Evolutionary conservation across 2,329 filamentous ascomycete genomes (phyloP), one percentile per base, ranked within the genome.

Genomic region (Stachybotrys chartarum): DNA sequence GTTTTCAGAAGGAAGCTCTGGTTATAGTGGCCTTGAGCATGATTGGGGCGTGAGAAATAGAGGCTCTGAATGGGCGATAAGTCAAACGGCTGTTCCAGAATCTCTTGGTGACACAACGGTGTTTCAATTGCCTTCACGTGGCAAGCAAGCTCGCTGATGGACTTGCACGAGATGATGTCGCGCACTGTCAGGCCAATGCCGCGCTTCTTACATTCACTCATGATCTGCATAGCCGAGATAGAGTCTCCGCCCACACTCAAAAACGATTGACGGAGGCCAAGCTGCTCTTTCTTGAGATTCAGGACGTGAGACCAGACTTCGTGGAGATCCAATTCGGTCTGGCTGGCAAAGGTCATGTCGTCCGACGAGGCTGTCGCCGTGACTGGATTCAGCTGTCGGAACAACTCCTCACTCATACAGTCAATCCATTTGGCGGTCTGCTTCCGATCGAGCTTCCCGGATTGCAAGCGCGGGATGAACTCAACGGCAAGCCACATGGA

Each of bases 241-340:
- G 74, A 76, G 53, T 77, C 74, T 6, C 74, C 74, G 1, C 74
- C 74, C 1, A 75, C 60, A 16, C 63, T 62, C 24, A 75, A 60
- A 58, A 76, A 76, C 45, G 68, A 67, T 6, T 58, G 60, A 0
- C 18, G 10, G 5, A 61, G 54, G 1, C 60, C 51, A 35, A 63
- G 59, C 47, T 64, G 60, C 7, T 63, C 61, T 1, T 1, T 6
- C 5, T 59, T 61, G 45, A 63, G 62, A 30, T 63, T 52, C 62
- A 64, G 24, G 61, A 58, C 6, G 16, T 52, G 50, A 17, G 31
- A 42, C 50, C 50, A 52, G 50, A 52, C n/a, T 44, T 14, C 39
- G 50, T 42, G 50, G 18, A 52, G 50, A 3, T 52, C 32, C 18
- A 52, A 17, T 17, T 52, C 50, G 6, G 44, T 54, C 47, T 49